Conservation (phyloP, 208 protist genomes). For the Trypanosomatidae sp. region DNA sequence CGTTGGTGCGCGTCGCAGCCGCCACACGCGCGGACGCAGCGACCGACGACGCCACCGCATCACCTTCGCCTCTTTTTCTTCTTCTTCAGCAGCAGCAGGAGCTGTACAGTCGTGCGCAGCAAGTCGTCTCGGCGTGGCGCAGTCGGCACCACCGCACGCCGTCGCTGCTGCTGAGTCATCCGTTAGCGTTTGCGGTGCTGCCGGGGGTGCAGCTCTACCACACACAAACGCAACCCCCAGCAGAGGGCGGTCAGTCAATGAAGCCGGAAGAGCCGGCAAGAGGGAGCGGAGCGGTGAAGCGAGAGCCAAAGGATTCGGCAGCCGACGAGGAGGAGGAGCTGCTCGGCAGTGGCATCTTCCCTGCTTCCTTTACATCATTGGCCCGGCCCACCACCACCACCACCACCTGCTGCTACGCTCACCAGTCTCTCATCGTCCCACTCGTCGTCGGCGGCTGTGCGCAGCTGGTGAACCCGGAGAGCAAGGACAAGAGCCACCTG, state of each 20-base stretch:
- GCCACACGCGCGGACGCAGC: background rate
- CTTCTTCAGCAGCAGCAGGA: background rate
- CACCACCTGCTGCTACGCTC: conserved; percentile 4
- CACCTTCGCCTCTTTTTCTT: too few relatives aligned
- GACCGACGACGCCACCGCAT: too few relatives aligned
- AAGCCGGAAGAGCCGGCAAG: too few relatives aligned
- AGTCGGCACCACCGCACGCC: conserved; percentile 14
- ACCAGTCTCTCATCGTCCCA: conserved; percentile 39
- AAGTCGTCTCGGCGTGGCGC: conserved; percentile 6
- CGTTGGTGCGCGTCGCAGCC: background rate
- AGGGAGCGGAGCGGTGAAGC: too few relatives aligned
- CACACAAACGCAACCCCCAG: too few relatives aligned
- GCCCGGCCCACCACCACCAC: too few relatives aligned
- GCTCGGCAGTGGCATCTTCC: too few relatives aligned
- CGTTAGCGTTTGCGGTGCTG: conserved; percentile 6
- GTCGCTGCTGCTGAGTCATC: conserved; percentile 31
- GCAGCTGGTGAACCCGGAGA: conserved; percentile 62
- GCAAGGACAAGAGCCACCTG: conserved; percentile 68
- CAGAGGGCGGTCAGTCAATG: too few relatives aligned
- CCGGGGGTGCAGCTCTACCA: conserved; percentile 21
- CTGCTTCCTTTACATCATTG: too few relatives aligned
- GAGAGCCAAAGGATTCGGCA: too few relatives aligned
- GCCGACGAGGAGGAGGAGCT: too few relatives aligned
- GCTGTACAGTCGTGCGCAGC: background rate
- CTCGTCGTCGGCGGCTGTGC: conserved; percentile 76